Base-by-base conservation (phyloP, 2,329 filamentous ascomycete genomes). In the Pestalotiopsis sp. region DNA sequence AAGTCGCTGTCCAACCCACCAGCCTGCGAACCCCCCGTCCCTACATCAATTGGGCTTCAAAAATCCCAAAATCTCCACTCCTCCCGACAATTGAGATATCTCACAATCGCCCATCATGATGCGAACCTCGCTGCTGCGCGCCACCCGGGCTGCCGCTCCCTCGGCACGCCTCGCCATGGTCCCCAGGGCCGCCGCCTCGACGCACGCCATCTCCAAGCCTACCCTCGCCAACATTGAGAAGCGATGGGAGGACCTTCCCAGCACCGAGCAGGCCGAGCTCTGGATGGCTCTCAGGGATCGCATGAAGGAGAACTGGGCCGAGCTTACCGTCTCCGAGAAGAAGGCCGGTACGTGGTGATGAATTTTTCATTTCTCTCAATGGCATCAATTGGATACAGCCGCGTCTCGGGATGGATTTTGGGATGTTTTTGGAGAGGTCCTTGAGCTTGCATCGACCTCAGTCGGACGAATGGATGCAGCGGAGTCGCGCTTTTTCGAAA, bases 251-350 rank as follows among this genome's bases (percentile, higher is more conserved):
- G 90, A 87, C 73, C 95, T 98, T 93, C 95, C 95, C 70, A 94
- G 96, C 73, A 94, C 97, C 88, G 96, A 99, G 90, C 96, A 99
- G 90, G 96, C 96, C 75, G 96, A 99, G 81, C 87, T 99, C 78
- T 99, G 96, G 96, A 99, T 99, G 96, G 88, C 92, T 76, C 88
- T 99, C 83, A 91, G 96, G 83, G 96, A 99, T 86, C 92, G 96
- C 80, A 99, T 99, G 96, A 98, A 97, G 93, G 91, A 89, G 78
- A 94, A 94, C 87, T 99, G 96, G 96, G 90, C 92, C 80, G 94
- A 98, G 80, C 87, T 99, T 86, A 98, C 96, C 66, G 76, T 97
- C 79, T 92, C 96, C 84, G 96, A 99, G 90, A 97, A 99, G 93
- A 98, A 97, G 88, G 96, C 96, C 78, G 95, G 96, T 98, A 91